Percentiles rank a stretch among this genome's conserved stretches.
Evolutionary conservation across 2,329 filamentous ascomycete genomes (phyloP).

Genomic region (Septoria petroselini): DNA sequence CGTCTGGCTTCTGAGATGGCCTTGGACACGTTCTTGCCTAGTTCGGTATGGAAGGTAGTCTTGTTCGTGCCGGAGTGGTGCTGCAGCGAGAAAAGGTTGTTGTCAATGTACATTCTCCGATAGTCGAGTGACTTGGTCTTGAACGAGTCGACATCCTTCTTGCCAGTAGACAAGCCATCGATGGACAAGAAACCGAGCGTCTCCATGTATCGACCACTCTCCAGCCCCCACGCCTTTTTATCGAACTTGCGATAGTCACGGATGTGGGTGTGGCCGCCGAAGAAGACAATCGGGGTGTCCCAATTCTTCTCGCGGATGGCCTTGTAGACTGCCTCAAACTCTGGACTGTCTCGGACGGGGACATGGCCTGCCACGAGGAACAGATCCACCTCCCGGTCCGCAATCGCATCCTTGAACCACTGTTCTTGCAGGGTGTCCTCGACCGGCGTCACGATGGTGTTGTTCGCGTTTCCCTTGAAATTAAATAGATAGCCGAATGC

Average conservation of each 20-base stretch:
- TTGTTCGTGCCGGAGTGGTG: conserved; percentile 73
- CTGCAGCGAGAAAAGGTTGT: conserved; percentile 80
- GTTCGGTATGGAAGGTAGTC: conserved; percentile 69
- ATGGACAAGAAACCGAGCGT: conserved; percentile 93
- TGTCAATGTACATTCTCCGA: conserved; percentile 83
- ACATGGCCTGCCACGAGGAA: conserved; percentile 87
- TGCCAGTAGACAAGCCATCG: conserved; percentile 56
- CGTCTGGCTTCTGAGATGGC: conserved; percentile 69
- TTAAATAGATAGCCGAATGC: conserved; percentile 95
- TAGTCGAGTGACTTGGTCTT: conserved; percentile 55
- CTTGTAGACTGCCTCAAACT: conserved; percentile 73
- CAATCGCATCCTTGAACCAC: conserved; percentile 86
- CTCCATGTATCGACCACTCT: conserved; percentile 89
- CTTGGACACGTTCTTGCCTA: conserved; percentile 67
- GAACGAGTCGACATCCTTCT: conserved; percentile 32
- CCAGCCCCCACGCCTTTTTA: conserved; percentile 70
- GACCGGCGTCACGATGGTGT: conserved; percentile 78
- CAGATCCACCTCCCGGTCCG: conserved; percentile 74
- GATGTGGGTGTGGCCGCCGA: conserved; percentile 87
- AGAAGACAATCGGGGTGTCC: conserved; percentile 84
- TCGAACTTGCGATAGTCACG: conserved; percentile 81
- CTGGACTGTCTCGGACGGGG: conserved; percentile 68
- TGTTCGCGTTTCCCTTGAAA: conserved; percentile 86
- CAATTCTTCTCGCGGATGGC: conserved; percentile 73
- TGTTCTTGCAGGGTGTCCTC: conserved; percentile 74